These are phyloP conservation scores for Plantago ovata DNA, from an alignment of 257 asterid species.

Conservation along the genomic window DNA sequence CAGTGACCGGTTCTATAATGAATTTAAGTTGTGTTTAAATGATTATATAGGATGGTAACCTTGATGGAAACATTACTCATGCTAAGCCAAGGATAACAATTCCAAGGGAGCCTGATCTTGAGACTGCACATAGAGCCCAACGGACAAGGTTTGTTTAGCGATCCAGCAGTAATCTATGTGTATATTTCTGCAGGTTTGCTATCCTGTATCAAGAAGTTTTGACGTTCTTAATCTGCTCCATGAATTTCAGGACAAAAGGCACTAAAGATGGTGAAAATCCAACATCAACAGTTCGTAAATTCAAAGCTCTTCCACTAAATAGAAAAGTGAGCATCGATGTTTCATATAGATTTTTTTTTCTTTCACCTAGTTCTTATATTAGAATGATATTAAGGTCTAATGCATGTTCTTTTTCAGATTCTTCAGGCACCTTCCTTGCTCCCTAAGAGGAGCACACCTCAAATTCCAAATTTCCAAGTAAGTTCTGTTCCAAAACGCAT, in stretches of 20 bases:
- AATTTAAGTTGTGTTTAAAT: conserved; percentile 13
- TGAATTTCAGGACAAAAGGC: conserved; percentile 53
- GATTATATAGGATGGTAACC: conserved; percentile 51
- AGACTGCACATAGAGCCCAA: conserved; percentile 77
- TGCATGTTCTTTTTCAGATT: conserved; percentile 47
- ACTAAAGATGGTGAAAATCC: conserved; percentile 42
- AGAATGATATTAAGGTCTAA: conserved; percentile 22
- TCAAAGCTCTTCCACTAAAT: conserved; percentile 88
- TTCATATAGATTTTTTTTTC: neutral
- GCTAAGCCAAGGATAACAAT: conserved; percentile 62
- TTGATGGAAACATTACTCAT: conserved; percentile 30
- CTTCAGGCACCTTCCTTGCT: conserved; percentile 72
- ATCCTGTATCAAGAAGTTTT: neutral
- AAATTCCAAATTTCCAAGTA: conserved; percentile 69
- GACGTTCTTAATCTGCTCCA: conserved; percentile 12
- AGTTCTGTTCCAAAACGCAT: conserved; percentile 19
- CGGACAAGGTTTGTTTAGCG: conserved; percentile 48
- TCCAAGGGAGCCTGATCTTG: conserved; percentile 81
- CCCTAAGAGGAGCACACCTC: conserved; percentile 76
- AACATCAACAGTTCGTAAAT: conserved; percentile 48
- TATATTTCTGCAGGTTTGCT: neutral
- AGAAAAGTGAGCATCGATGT: conserved; percentile 56
- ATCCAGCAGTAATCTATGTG: neutral
- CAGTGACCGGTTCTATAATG: neutral
- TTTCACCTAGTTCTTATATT: conserved; percentile 2